Percentiles rank a stretch among this genome's conserved stretches.
Evolutionary conservation across 352 stramenopile genomes (phyloP).

Genomic region (Globisporangium polare): DNA sequence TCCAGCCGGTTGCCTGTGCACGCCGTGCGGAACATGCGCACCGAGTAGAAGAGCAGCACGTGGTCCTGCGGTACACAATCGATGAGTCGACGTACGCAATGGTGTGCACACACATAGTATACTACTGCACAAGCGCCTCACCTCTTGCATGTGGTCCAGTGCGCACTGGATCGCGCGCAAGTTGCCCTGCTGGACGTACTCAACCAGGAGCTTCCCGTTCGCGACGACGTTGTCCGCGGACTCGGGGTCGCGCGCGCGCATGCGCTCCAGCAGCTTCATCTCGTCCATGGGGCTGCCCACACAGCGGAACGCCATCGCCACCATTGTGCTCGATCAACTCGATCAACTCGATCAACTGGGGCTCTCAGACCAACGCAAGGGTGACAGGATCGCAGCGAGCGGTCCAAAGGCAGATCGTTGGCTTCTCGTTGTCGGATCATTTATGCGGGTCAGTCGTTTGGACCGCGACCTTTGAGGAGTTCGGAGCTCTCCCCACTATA

Average conservation of each 20-base stretch:
- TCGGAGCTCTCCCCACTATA: neutral
- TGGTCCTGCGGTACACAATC: no score
- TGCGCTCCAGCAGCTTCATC: conserved; percentile 48
- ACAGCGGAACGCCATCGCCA: conserved; percentile 43
- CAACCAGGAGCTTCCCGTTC: conserved; percentile 63
- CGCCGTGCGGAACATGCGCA: conserved; percentile 68
- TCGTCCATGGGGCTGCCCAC: conserved; percentile 41
- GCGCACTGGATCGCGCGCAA: conserved; percentile 46
- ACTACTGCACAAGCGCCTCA: conserved; percentile 9
- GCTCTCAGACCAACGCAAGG: neutral
- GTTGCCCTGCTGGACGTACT: conserved; percentile 39
- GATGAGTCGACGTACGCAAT: no score
- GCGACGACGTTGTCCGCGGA: conserved; percentile 51
- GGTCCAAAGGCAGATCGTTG: neutral
- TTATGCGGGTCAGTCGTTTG: neutral
- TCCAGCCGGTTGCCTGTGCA: conserved; percentile 39
- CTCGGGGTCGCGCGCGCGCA: conserved; percentile 39
- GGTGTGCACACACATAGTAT: no score
- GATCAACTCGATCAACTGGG: neutral
- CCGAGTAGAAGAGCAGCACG: conserved; percentile 55
- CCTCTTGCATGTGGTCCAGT: conserved; percentile 44
- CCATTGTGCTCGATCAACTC: neutral
- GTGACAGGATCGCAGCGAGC: neutral
- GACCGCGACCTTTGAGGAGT: neutral
- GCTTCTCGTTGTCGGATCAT: neutral